Conservation (phyloP, 352 stramenopile species). For the Phytophthora pseudosyringae region DNA sequence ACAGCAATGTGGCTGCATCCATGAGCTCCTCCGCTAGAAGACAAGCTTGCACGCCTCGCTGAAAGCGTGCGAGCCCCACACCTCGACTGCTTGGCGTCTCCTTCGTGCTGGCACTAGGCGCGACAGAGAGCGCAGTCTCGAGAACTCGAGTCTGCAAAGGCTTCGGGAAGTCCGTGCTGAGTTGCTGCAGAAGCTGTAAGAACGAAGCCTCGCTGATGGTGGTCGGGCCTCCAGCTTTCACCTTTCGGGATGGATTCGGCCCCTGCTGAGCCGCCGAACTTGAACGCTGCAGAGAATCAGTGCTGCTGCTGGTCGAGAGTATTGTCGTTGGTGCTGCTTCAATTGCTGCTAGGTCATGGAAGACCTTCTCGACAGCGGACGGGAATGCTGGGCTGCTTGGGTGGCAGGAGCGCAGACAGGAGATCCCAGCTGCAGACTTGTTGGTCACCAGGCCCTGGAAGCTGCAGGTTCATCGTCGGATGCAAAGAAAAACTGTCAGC, state of each 20-base stretch:
- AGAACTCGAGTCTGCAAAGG: constrained; percentile 22
- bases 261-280: constrained; percentile 6
- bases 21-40: constrained; percentile 33
- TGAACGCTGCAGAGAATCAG: constrained; percentile 4
- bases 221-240: constrained; percentile 6
- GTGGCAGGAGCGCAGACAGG: constrained; percentile 24
- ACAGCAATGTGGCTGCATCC: constrained; percentile 24
- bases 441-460: constrained; percentile 29
- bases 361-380: constrained; percentile 29
- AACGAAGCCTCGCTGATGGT: constrained; percentile 27
- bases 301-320: constrained; percentile 10
- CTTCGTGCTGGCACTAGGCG: not conserved
- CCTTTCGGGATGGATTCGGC: not conserved
- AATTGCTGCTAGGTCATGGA: constrained; percentile 23
- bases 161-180: constrained; percentile 29
- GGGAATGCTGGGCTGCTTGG: constrained; percentile 23
- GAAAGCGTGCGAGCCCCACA: constrained; percentile 25
- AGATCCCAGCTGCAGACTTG: constrained; percentile 16
- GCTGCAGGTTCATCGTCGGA: constrained; percentile 9
- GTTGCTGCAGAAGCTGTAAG: constrained; percentile 28
- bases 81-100: not conserved
- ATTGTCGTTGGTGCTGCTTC: not conserved
- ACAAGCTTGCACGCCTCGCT: constrained; percentile 27
- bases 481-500: not conserved
- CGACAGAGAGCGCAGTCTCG: constrained; percentile 4